A percentile compares a stretch with the other conserved stretches of the same genome.
Conservation (phyloP, 331 rosid genomes). For the Pyracantha coccinea region DNA sequence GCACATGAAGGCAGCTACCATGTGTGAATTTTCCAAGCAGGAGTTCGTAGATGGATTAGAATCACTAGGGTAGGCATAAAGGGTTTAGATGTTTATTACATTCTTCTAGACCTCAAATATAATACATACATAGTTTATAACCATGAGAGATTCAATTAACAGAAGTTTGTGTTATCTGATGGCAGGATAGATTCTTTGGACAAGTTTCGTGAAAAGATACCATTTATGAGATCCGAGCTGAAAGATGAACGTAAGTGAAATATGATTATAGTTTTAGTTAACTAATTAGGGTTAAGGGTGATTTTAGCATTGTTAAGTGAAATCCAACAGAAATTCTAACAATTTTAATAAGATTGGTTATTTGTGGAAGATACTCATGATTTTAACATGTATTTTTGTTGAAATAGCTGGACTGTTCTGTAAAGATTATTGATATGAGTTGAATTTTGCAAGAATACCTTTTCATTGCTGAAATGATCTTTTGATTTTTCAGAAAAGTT, state of each 20-base stretch:
- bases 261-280: background rate
- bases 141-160: background rate
- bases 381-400: background rate
- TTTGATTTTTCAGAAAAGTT: slow-evolving; percentile 68
- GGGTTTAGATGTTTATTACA: background rate
- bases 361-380: background rate
- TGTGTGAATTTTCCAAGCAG: slow-evolving; percentile 98
- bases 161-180: slow-evolving; percentile 12
- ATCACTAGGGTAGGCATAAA: slow-evolving; percentile 58
- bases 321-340: no score
- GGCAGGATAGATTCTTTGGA: slow-evolving; percentile 93
- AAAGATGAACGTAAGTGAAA: slow-evolving; percentile 78
- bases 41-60: slow-evolving; percentile 87
- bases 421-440: background rate
- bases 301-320: no score
- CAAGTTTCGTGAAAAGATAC: slow-evolving; percentile 85
- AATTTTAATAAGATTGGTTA: background rate
- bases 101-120: background rate
- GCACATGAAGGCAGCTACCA: slow-evolving; percentile 99
- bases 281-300: background rate
- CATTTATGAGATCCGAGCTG: slow-evolving; percentile 86
- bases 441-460: background rate
- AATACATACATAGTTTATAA: background rate
- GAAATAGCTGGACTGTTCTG: background rate
- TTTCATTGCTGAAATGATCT: slow-evolving; percentile 16